A percentile compares a stretch with the other conserved stretches of the same genome.
Conservation (phyloP, 768 basidiomycete species). For the Chlorophyllum brunneum region DNA sequence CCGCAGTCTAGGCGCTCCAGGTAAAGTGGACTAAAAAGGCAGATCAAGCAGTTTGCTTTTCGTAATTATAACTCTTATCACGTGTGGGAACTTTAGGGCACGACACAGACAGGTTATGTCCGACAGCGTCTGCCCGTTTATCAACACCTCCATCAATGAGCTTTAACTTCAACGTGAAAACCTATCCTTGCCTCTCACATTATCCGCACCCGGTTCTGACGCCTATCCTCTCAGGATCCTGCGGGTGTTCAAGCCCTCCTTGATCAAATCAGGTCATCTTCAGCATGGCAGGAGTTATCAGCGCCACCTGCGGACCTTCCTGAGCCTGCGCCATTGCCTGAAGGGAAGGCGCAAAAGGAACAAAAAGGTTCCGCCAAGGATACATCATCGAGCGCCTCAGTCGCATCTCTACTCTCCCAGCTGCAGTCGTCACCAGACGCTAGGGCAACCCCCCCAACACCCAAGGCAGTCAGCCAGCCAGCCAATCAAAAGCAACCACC, state of each 20-base stretch:
- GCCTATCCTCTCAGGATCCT: conserved; percentile 46
- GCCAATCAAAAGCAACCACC: neutral
- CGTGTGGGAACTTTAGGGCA: no score
- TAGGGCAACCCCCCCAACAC: neutral
- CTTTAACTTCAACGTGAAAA: conserved; percentile 60
- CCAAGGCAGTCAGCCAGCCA: no score
- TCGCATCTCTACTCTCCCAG: conserved; percentile 63
- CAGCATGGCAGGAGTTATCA: conserved; percentile 57
- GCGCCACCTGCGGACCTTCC: conserved; percentile 13
- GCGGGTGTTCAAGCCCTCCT: conserved; percentile 65
- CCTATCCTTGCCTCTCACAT: neutral
- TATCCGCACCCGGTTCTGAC: conserved; percentile 1
- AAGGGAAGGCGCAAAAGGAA: conserved; percentile 9
- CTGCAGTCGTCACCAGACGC: conserved; percentile 35
- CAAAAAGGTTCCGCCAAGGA: conserved; percentile 9
- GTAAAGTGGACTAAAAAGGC: no score
- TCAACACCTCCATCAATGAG: conserved; percentile 28
- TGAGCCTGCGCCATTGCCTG: conserved; percentile 6
- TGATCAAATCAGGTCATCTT: conserved; percentile 62
- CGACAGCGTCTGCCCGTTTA: no score
- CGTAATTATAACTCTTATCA: no score
- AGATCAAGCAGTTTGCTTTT: no score
- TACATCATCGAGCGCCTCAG: conserved; percentile 27
- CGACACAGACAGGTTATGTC: no score
- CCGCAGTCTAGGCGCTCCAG: no score